Base-by-base conservation (phyloP, 805 yeast genomes). In the Pichia nanzhaoensis region DNA sequence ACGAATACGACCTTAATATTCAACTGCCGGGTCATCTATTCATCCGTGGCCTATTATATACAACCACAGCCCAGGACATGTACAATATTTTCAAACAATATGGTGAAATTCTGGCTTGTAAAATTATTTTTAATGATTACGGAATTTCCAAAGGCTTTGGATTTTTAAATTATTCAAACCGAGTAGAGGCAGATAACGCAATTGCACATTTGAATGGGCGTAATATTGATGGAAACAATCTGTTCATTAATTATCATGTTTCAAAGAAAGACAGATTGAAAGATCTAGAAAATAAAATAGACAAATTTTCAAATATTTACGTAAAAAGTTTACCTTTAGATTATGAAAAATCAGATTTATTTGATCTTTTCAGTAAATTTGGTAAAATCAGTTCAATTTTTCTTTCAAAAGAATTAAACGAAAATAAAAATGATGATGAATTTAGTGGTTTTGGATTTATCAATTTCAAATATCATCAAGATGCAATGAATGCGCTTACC, bases 161-260 rank as follows among this genome's bases (percentile, higher is more conserved):
- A 8, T 84, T 84, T 62, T 74, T 85, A 16, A 82, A 84, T 50
- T 84, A 72, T 57, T 67, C 73, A 41, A 64, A 69, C 45, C 74
- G 77, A 39, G 70, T 69, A 10, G 75, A 77, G 66, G 89, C 95
- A 2, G 68, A 79, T 37, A 60, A 63, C 19, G 88, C 91, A 34
- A 80, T 84, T 33, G 64, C 71, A 18, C 49, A 52, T n/a, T 52
- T 64, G 20, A 60, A 61, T 45, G 64, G 63, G 36, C 34, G 37
- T 6, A 56, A 45, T 24, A 45, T 59, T 9, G 54, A 54, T 30
- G 64, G 60, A 34, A 57, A 66, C 45, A 63, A 66, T 19, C 58
- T 76, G 31, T 78, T 74, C 53, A 72, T 82, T 41, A 80, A 82
- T 54, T 79, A 71, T 55, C 87, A 83, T 58, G 72, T 81, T 38